Conservation (phyloP, 768 basidiomycete genomes). For the Tricholoma flavovirens region DNA sequence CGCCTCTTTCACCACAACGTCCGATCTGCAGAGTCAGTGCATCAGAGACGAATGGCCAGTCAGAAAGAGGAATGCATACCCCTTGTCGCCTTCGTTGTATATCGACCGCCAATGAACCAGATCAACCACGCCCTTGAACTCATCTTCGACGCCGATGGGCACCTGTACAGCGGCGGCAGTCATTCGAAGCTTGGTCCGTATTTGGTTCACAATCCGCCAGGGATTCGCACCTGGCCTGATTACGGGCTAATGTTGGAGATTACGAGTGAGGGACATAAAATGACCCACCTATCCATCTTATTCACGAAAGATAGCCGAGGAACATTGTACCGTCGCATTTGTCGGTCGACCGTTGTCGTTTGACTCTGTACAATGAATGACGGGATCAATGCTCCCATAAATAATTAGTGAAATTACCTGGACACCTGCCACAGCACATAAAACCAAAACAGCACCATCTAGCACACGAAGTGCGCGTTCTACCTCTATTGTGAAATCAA, state of each 20-base stretch:
- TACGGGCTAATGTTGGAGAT: constrained; percentile 1
- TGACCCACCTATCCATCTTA: constrained; percentile 82
- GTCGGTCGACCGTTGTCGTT: constrained; percentile 97
- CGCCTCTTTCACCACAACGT: constrained; percentile 78
- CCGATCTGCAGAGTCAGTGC: constrained; percentile 40
- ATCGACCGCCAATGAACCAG: constrained; percentile 91
- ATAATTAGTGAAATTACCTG: constrained; percentile 43
- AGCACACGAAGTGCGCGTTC: constrained; percentile 94
- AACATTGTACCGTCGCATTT: constrained; percentile 96
- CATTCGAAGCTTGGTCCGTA: constrained; percentile 86
- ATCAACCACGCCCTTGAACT: constrained; percentile 89
- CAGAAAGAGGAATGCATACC: constrained; percentile 47
- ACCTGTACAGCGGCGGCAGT: constrained; percentile 94
- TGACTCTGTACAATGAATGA: constrained; percentile 57
- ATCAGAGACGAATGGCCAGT: neutral
- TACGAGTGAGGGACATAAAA: neutral
- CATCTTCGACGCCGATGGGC: constrained; percentile 87
- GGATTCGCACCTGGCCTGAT: constrained; percentile 92
- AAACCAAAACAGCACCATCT: constrained; percentile 92
- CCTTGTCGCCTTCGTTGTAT: constrained; percentile 93
- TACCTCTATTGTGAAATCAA: constrained; percentile 99
- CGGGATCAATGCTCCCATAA: neutral
- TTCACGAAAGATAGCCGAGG: constrained; percentile 96
- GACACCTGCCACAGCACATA: constrained; percentile 96
- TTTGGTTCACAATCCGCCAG: constrained; percentile 89